phyloP scores from a whole-genome alignment of 805 yeast genomes.

The Wickerhamomyces ciferrii region DNA sequence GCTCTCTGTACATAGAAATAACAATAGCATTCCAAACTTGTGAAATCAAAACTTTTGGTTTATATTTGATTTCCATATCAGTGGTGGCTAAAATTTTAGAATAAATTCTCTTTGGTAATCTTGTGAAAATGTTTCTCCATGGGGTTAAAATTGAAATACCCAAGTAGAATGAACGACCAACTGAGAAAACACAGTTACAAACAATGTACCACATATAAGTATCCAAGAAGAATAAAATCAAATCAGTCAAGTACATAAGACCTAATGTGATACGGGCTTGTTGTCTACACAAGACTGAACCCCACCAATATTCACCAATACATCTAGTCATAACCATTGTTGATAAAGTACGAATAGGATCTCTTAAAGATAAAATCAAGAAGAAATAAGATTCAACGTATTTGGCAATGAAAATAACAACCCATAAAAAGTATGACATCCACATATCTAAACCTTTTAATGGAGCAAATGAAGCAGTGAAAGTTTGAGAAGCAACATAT shows the following conservation, averaged over 20 bases:
- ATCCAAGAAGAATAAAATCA: slow-evolving; percentile 96
- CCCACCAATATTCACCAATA: slow-evolving; percentile 92
- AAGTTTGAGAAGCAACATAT: slow-evolving; percentile 90
- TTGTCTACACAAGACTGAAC: slow-evolving; percentile 65
- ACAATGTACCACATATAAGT: slow-evolving; percentile 98
- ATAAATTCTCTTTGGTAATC: slow-evolving; percentile 98
- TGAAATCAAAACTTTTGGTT: slow-evolving; percentile 95
- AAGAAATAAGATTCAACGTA: slow-evolving; percentile 88
- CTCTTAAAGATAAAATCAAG: slow-evolving; percentile 83
- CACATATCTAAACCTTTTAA: slow-evolving; percentile 89
- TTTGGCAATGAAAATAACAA: slow-evolving; percentile 83
- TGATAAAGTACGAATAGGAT: slow-evolving; percentile 88
- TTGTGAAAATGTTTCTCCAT: slow-evolving; percentile 97
- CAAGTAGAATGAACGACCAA: slow-evolving; percentile 95
- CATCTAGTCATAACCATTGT: slow-evolving; percentile 81
- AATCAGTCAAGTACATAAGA: slow-evolving; percentile 87
- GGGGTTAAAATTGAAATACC: slow-evolving; percentile 99
- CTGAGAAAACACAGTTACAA: slow-evolving; percentile 90
- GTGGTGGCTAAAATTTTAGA: slow-evolving; percentile 96
- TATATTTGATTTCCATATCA: slow-evolving; percentile 98
- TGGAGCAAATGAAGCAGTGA: slow-evolving; percentile 85
- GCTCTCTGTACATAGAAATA: slow-evolving; percentile 99
- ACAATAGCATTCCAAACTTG: slow-evolving; percentile 99
- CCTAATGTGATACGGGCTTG: slow-evolving; percentile 90
- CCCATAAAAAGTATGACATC: slow-evolving; percentile 93